These are phyloP conservation scores for Leccinellum albellum DNA, from an alignment of 768 basidiomycete genomes.

Conservation along the genomic window DNA sequence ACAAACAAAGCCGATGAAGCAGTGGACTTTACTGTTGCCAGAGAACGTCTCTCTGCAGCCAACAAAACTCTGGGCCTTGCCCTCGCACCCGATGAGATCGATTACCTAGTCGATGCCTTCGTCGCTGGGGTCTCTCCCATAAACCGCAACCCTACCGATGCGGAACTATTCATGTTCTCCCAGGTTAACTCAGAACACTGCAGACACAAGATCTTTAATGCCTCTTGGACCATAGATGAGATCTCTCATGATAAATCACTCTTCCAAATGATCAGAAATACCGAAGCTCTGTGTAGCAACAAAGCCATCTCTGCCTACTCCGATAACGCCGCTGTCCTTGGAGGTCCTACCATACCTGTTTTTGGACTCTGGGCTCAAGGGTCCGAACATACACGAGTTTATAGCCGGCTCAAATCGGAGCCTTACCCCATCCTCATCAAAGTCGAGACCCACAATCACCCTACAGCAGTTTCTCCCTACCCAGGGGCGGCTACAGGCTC, in stretches of 20 bases:
- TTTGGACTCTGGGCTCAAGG: constrained; percentile 53
- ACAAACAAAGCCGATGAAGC: constrained; percentile 21
- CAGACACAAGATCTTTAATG: constrained; percentile 99
- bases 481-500: constrained; percentile 99
- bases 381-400: constrained; percentile 37
- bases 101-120: constrained; percentile 89
- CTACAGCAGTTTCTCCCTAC: constrained; percentile 96
- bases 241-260: constrained; percentile 62
- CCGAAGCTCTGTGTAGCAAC: constrained; percentile 67
- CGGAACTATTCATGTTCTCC: constrained; percentile 99
- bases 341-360: constrained; percentile 64
- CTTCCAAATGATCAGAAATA: constrained; percentile 97
- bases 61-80: constrained; percentile 89
- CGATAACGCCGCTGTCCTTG: constrained; percentile 94
- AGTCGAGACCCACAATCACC: constrained; percentile 99
- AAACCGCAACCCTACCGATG: constrained; percentile 87
- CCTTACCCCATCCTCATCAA: constrained; percentile 89
- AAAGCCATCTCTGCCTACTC: constrained; percentile 96
- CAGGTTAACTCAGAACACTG: constrained; percentile 99
- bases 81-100: constrained; percentile 83
- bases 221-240: constrained; percentile 88
- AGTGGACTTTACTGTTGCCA: constrained; percentile 41
- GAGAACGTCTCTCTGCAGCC: constrained; percentile 63
- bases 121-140: constrained; percentile 63
- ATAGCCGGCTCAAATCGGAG: constrained; percentile 54